phyloP scores from a whole-genome alignment of 495 filamentous ascomycete species.

The Ramalina intermedia region DNA sequence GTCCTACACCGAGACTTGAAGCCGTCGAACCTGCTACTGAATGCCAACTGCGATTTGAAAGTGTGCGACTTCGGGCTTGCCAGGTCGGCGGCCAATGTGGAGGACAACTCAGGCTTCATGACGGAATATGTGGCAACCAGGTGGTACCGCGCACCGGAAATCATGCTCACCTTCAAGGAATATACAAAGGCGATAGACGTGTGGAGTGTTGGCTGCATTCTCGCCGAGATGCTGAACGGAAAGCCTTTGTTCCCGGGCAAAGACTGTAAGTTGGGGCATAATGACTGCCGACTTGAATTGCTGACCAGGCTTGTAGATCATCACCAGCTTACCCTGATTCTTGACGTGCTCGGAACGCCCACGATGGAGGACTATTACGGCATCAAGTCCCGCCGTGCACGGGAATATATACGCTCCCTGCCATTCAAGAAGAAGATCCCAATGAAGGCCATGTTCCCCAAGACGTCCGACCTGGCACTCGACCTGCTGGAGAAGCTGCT shows the following conservation, averaged over 20 bases:
- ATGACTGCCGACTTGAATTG: not conserved
- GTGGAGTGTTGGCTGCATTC: slow-evolving; percentile 97
- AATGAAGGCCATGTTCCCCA: slow-evolving; percentile 93
- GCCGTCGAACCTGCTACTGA: slow-evolving; percentile 89
- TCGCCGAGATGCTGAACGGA: slow-evolving; percentile 99
- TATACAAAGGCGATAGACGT: slow-evolving; percentile 99
- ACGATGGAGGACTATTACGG: slow-evolving; percentile 99
- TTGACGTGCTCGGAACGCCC: slow-evolving; percentile 94
- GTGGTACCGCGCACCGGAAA: slow-evolving; percentile 98
- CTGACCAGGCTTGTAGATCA: slow-evolving; percentile 49
- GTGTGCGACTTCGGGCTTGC: slow-evolving; percentile 97
- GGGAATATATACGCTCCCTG: slow-evolving; percentile 96
- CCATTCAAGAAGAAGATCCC: slow-evolving; percentile 99
- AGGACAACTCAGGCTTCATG: slow-evolving; percentile 99
- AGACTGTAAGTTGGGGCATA: slow-evolving; percentile 57
- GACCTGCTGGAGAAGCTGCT: slow-evolving; percentile 91
- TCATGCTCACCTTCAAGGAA: slow-evolving; percentile 99
- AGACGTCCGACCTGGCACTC: slow-evolving; percentile 83
- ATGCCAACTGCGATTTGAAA: slow-evolving; percentile 98
- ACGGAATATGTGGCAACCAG: slow-evolving; percentile 99
- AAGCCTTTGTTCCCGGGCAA: slow-evolving; percentile 98
- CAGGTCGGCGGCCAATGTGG: slow-evolving; percentile 78
- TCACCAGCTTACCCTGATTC: slow-evolving; percentile 93
- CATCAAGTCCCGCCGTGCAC: slow-evolving; percentile 94
- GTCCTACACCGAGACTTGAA: slow-evolving; percentile 96